Base-by-base conservation (phyloP, 345 rosid genomes). In the Moricandia arvensis region DNA sequence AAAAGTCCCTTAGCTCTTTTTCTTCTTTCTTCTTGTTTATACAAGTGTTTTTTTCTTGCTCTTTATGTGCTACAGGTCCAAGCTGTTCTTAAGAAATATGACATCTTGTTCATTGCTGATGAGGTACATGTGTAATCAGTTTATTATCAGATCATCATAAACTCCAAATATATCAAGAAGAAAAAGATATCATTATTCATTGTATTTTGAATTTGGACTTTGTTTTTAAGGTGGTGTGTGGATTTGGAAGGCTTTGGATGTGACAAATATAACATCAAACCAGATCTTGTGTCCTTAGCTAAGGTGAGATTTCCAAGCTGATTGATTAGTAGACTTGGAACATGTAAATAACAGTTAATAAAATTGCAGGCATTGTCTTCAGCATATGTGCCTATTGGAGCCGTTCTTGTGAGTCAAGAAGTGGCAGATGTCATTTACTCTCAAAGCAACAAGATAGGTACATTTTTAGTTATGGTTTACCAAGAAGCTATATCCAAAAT, bases 171-270 rank as follows among this genome's bases (percentile, higher is more conserved):
- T n/a, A n/a, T n/a, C n/a, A n/a, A n/a, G n/a, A n/a, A n/a, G n/a
- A n/a, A n/a, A n/a, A n/a, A n/a, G n/a, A n/a, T n/a, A n/a, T n/a
- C n/a, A n/a, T n/a, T n/a, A n/a, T n/a, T n/a, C n/a, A n/a, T n/a
- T 21, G 24, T 21, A 21, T 21, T 21, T 21, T 21, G 24, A n/a
- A n/a, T 21, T 21, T 10, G 63, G 57, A 45, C 57, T 74, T 68
- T 34, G 6, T 68, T 75, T 63, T 41, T n/a, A 76, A 95, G 99
- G 99, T 92, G 26, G 88, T 95, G 27, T 90, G 97, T 83, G 99
- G 93, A 62, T 95, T 90, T 85, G 99, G 99, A 81, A 88, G 99
- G 82, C 93, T 92, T 70, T 82, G 99, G 99, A 6, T 83, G 92
- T 80, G 98, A 92, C 79, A 90, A 88, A 80, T 95, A 86, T 86